Conservation (phyloP, 2,329 filamentous ascomycete species). For the Nemania diffusa region DNA sequence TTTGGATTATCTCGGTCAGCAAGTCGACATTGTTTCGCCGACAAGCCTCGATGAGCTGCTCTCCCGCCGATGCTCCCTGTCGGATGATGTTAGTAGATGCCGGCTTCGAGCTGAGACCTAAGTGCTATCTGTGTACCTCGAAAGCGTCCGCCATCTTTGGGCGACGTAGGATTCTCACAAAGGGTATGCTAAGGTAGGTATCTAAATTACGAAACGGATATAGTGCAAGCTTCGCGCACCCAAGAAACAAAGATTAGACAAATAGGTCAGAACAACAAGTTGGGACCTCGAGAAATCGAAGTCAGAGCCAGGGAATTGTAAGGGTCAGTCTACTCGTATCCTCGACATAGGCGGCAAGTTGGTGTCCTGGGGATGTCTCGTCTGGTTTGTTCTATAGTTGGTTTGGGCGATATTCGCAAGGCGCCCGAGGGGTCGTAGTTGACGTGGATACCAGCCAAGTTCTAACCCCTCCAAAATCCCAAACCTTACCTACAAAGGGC, state of each 20-base stretch:
- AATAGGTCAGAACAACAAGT: background rate
- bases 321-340: background rate
- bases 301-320: background rate
- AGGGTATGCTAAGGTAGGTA: background rate
- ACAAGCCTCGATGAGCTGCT: slow-evolving; percentile 91
- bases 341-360: background rate
- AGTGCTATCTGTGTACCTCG: slow-evolving; percentile 46
- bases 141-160: slow-evolving; percentile 48
- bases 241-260: background rate
- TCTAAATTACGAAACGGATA: background rate
- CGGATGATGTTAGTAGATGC: slow-evolving; percentile 28
- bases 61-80: slow-evolving; percentile 84
- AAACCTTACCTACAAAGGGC: background rate
- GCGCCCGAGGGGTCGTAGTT: slow-evolving; percentile 36
- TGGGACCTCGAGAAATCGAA: background rate
- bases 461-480: slow-evolving; percentile 17
- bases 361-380: background rate
- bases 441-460: background rate
- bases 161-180: background rate
- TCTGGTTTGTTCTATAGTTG: slow-evolving; percentile 29
- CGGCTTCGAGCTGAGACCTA: background rate
- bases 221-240: background rate
- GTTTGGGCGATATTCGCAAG: slow-evolving; percentile 28
- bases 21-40: slow-evolving; percentile 92
- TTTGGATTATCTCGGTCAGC: slow-evolving; percentile 76